Evolutionary conservation across 2,329 filamentous ascomycete genomes (phyloP).

Genomic region (Bimuria novae-zelandiae): DNA sequence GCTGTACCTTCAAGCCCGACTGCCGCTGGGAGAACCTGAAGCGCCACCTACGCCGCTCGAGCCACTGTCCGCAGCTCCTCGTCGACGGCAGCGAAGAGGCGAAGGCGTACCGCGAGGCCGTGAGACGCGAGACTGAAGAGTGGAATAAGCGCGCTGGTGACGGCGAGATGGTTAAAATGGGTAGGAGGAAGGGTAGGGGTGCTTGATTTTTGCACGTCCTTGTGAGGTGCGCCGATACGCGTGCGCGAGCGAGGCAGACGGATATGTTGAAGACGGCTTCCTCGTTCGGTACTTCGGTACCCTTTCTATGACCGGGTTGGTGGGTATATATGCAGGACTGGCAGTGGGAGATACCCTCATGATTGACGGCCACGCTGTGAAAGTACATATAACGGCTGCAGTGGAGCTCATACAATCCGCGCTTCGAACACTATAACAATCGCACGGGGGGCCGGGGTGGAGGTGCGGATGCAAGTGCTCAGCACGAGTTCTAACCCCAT

Average conservation of each 20-base stretch:
- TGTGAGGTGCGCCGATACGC: background rate
- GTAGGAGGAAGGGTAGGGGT: constrained; percentile 26
- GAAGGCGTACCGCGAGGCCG: constrained; percentile 39
- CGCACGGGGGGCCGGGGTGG: no score
- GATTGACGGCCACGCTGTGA: no score
- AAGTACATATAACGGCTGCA: no score
- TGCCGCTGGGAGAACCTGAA: constrained; percentile 48
- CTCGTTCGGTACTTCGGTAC: background rate
- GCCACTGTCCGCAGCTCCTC: constrained; percentile 42
- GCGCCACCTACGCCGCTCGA: constrained; percentile 43
- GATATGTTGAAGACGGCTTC: background rate
- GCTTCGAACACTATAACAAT: no score
- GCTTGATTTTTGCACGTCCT: background rate
- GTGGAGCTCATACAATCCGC: no score
- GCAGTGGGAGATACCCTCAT: background rate
- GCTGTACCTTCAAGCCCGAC: constrained; percentile 45
- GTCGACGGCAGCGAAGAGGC: constrained; percentile 40
- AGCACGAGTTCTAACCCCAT: no score
- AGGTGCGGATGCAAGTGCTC: no score
- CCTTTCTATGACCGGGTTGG: background rate
- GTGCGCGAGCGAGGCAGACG: background rate
- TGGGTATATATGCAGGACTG: background rate
- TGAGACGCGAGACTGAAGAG: constrained; percentile 39
- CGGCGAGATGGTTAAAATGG: constrained; percentile 22
- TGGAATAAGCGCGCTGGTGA: constrained; percentile 36